phyloP scores from a whole-genome alignment of 2,329 filamentous ascomycete genomes.

The Cladophialophora yegresii region DNA sequence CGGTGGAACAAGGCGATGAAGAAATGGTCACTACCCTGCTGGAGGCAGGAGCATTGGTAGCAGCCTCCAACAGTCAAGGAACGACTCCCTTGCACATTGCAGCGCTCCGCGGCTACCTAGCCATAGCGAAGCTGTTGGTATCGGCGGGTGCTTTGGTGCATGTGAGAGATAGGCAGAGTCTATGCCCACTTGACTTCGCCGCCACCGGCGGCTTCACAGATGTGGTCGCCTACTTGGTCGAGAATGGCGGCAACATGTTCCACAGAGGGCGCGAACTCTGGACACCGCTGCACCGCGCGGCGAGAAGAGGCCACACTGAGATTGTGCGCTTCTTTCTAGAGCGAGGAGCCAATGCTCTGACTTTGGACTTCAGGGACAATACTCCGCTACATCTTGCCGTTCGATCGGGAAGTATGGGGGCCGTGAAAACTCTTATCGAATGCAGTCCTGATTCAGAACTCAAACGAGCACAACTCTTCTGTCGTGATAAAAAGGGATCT shows the following conservation, averaged over 20 bases:
- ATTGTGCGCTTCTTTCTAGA: conserved; percentile 39
- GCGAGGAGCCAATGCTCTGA: conserved; percentile 37
- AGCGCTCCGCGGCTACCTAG: conserved; percentile 28
- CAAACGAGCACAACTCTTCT: conserved; percentile 24
- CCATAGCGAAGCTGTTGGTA: conserved; percentile 28
- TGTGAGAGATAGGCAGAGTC: conserved; percentile 24
- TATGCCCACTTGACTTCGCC: conserved; percentile 34
- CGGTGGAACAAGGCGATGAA: conserved; percentile 35
- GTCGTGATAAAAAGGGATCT: conserved; percentile 26
- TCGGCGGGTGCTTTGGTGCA: conserved; percentile 28
- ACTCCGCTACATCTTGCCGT: conserved; percentile 33
- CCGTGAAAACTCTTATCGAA: conserved; percentile 29
- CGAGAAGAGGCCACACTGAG: conserved; percentile 37
- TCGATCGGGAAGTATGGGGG: conserved; percentile 30
- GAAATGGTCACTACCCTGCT: conserved; percentile 38
- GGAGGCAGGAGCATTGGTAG: conserved; percentile 36
- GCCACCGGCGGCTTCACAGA: conserved; percentile 33
- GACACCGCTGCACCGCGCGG: conserved; percentile 40
- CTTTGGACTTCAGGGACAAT: conserved; percentile 32
- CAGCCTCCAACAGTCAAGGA: conserved; percentile 28
- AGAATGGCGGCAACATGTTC: conserved; percentile 37
- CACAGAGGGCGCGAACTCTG: conserved; percentile 38
- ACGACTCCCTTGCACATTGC: conserved; percentile 34
- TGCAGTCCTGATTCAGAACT: conserved; percentile 23
- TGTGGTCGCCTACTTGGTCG: conserved; percentile 33